A percentile compares a stretch with the other conserved stretches of the same genome.
phyloP scores from a whole-genome alignment of 192 early-diverging fungal genomes.

The Funneliformis mosseae region DNA sequence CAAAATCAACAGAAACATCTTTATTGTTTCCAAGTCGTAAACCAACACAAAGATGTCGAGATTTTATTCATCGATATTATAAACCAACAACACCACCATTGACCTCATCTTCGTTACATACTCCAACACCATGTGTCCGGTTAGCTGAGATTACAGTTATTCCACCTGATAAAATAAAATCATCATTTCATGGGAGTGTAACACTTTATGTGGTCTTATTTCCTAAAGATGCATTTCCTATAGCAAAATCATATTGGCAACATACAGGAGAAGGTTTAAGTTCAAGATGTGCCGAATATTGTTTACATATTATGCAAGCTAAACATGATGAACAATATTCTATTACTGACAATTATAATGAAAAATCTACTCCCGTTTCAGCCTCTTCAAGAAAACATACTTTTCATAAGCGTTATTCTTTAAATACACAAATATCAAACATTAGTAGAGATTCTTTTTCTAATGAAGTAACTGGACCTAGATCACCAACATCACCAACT shows the following conservation, averaged over 20 bases:
- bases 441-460: background rate
- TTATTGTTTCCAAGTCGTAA: slow-evolving; percentile 76
- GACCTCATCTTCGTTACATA: slow-evolving; percentile 19
- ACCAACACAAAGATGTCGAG: slow-evolving; percentile 66
- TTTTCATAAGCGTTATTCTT: slow-evolving; percentile 32
- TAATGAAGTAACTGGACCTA: background rate
- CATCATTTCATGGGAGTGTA: slow-evolving; percentile 38
- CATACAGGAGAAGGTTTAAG: slow-evolving; percentile 90
- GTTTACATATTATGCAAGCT: slow-evolving; percentile 69
- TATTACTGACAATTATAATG: slow-evolving; percentile 22
- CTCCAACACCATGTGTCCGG: slow-evolving; percentile 42
- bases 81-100: slow-evolving; percentile 34
- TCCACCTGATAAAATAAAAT: slow-evolving; percentile 50
- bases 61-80: slow-evolving; percentile 61
- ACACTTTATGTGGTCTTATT: slow-evolving; percentile 74
- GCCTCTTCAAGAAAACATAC: slow-evolving; percentile 37
- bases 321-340: slow-evolving; percentile 46
- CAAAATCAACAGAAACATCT: slow-evolving; percentile 62
- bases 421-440: slow-evolving; percentile 22
- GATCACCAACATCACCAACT: slow-evolving; percentile 2
- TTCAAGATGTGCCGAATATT: slow-evolving; percentile 84
- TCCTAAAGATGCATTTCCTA: slow-evolving; percentile 60
- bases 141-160: slow-evolving; percentile 69
- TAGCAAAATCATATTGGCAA: slow-evolving; percentile 97
- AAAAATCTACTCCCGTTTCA: slow-evolving; percentile 17